These are phyloP conservation scores for Hypoxylon lenormandii DNA, from an alignment of 495 filamentous ascomycete species.

Conservation along the genomic window DNA sequence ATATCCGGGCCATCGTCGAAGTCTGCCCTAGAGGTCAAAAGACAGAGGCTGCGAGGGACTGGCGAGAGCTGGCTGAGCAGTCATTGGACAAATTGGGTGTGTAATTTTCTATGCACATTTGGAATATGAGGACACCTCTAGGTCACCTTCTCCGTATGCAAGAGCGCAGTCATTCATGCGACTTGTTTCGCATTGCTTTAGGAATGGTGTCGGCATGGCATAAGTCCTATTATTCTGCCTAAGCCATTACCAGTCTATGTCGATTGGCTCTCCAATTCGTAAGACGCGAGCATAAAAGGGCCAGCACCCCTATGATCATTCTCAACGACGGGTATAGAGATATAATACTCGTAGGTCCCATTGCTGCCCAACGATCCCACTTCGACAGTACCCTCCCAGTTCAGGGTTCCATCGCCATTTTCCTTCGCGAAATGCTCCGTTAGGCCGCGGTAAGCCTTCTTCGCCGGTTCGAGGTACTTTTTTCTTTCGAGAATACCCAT, in stretches of 20 bases:
- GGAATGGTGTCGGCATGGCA: too few species aligned
- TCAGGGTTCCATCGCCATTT: slow-evolving; percentile 59
- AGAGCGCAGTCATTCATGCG: too few species aligned
- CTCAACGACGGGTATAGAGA: slow-evolving; percentile 56
- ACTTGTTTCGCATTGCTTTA: too few species aligned
- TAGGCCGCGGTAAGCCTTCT: slow-evolving; percentile 59
- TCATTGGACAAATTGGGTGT: neutral
- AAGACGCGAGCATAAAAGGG: slow-evolving; percentile 62
- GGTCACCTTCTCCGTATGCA: too few species aligned
- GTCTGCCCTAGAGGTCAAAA: slow-evolving; percentile 10
- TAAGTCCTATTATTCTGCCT: too few species aligned
- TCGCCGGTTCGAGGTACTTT: slow-evolving; percentile 50
- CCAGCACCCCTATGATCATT: slow-evolving; percentile 63
- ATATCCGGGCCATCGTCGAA: slow-evolving; percentile 41
- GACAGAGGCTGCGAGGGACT: neutral
- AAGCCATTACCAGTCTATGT: too few species aligned
- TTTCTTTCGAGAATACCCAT: slow-evolving; percentile 55
- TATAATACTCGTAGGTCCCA: slow-evolving; percentile 66
- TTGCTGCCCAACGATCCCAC: slow-evolving; percentile 67
- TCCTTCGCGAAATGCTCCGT: slow-evolving; percentile 58
- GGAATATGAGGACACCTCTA: too few species aligned
- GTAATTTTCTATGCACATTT: neutral
- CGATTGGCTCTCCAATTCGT: slow-evolving; percentile 57
- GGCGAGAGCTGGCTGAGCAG: neutral
- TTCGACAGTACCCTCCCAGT: slow-evolving; percentile 67